These are phyloP conservation scores for Exophiala dermatitidis DNA, from an alignment of 2,329 filamentous ascomycete species.

Conservation along the genomic window DNA sequence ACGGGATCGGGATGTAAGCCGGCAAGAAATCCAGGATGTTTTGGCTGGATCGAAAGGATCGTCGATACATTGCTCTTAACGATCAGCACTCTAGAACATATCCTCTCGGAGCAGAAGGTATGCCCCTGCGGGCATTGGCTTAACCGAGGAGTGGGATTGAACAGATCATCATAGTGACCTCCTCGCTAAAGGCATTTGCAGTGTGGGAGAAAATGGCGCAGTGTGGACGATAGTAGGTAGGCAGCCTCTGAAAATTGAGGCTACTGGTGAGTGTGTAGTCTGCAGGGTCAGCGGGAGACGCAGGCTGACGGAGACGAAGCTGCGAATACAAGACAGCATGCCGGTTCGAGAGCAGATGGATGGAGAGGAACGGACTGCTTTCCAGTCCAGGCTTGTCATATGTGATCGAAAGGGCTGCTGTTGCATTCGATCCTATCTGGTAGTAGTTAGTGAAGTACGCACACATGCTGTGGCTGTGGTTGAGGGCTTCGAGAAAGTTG, in stretches of 20 bases:
- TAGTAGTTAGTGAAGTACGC: too few relatives aligned
- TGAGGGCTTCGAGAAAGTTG: too few relatives aligned
- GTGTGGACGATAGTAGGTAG: not conserved
- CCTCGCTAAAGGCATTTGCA: not conserved
- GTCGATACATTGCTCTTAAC: conserved; percentile 6
- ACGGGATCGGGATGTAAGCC: too few relatives aligned
- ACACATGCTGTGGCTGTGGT: too few relatives aligned
- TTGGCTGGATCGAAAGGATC: not conserved
- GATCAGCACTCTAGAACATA: conserved; percentile 16
- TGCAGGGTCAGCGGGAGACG: not conserved
- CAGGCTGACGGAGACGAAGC: conserved; percentile 10
- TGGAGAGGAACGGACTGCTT: too few relatives aligned
- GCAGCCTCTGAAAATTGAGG: too few relatives aligned
- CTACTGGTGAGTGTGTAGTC: too few relatives aligned
- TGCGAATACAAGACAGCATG: conserved; percentile 5
- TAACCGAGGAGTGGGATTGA: conserved; percentile 10
- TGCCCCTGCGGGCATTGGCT: not conserved
- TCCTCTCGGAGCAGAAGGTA: conserved; percentile 5
- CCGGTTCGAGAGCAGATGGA: too few relatives aligned
- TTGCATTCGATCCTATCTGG: too few relatives aligned
- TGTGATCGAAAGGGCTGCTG: too few relatives aligned
- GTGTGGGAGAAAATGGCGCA: conserved; percentile 10
- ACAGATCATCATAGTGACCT: conserved; percentile 8
- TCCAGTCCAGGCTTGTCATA: not conserved
- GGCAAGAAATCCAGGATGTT: too few relatives aligned